Evolutionary conservation across 306 rosid genomes (phyloP).

Genomic region (Sindora glabra): DNA sequence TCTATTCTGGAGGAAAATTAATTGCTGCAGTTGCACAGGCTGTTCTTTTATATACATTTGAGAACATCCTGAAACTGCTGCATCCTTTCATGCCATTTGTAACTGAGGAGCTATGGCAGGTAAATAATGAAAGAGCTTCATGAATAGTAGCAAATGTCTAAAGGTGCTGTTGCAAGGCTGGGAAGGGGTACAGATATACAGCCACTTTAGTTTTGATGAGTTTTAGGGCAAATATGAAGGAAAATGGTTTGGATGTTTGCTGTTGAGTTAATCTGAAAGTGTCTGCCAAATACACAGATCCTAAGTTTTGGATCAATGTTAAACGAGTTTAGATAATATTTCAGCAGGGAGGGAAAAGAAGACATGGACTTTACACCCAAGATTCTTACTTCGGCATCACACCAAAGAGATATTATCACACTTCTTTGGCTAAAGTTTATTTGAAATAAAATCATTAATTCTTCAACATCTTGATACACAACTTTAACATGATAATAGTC

Average conservation of each 20-base stretch:
- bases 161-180: neutral
- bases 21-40: conserved; percentile 64
- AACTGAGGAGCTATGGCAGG: conserved; percentile 99
- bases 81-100: conserved; percentile 99
- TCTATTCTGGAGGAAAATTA: conserved; percentile 45
- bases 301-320: too few relatives aligned
- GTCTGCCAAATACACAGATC: neutral
- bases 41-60: conserved; percentile 75
- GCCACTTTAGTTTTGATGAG: neutral
- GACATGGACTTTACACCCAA: neutral
- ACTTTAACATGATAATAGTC: neutral
- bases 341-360: neutral
- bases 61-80: conserved; percentile 71
- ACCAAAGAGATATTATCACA: neutral
- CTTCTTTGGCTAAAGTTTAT: too few relatives aligned
- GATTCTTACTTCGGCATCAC: neutral
- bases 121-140: conserved; percentile 5
- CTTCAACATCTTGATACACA: neutral
- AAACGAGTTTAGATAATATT: too few relatives aligned
- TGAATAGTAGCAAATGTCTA: neutral
- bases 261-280: neutral
- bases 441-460: too few relatives aligned
- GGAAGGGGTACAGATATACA: neutral
- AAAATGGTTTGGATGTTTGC: neutral
- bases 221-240: neutral